phyloP scores from a whole-genome alignment of 2,329 filamentous ascomycete genomes.

The Aspergillus proliferans region DNA sequence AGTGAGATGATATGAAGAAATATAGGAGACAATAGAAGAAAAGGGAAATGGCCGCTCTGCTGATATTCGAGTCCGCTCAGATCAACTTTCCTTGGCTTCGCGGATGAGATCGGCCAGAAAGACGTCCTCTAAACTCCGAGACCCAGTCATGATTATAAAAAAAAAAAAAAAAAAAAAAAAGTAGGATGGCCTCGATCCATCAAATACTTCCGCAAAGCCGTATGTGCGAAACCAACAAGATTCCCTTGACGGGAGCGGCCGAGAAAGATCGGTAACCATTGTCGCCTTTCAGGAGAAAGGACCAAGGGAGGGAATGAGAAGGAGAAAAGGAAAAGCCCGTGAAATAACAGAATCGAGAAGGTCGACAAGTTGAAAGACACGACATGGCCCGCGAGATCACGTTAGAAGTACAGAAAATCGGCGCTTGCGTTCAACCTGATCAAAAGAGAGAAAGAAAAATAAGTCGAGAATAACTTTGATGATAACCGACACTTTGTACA shows the following conservation, averaged over 20 bases:
- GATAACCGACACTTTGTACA: neutral
- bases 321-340: conserved; percentile 13
- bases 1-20: conserved; percentile 23
- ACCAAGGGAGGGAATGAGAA: conserved; percentile 5
- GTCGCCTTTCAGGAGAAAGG: conserved; percentile 10
- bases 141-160: neutral
- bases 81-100: conserved; percentile 8
- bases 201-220: conserved; percentile 13
- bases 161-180: neutral
- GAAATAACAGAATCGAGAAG: conserved; percentile 13
- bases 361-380: neutral
- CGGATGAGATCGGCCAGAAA: conserved; percentile 8
- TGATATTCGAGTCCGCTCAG: neutral
- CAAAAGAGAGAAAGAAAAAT: too few relatives aligned
- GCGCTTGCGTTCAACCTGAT: conserved; percentile 27
- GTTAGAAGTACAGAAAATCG: conserved; percentile 10
- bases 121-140: neutral
- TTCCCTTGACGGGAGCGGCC: conserved; percentile 6
- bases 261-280: conserved; percentile 12
- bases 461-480: neutral
- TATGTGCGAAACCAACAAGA: conserved; percentile 11
- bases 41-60: conserved; percentile 9
- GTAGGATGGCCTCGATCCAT: conserved; percentile 4
- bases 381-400: neutral
- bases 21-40: conserved; percentile 13